A percentile compares a stretch with the other conserved stretches of the same genome.
Conservation (phyloP, 225 moss, liverwort and hornwort genomes). For the Polytrichum formosum region DNA sequence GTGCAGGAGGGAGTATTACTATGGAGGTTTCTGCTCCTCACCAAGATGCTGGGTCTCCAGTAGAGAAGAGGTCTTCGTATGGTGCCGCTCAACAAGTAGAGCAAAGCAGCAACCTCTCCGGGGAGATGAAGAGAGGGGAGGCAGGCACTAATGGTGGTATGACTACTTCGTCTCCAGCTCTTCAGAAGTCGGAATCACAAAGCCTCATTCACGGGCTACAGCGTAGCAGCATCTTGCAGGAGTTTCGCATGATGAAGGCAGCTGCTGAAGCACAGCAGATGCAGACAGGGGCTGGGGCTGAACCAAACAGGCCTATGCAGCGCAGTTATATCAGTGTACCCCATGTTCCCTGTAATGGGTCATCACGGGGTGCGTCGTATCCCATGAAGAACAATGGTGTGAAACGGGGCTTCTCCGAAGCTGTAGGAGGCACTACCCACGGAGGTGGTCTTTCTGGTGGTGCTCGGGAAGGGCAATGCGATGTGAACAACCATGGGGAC, state of each 20-base stretch:
- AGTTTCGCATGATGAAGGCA: slow-evolving; percentile 46
- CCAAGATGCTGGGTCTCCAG: slow-evolving; percentile 27
- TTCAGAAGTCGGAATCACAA: slow-evolving; percentile 13
- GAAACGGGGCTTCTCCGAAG: slow-evolving; percentile 73
- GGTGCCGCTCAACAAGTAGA: slow-evolving; percentile 19
- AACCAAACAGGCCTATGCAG: slow-evolving; percentile 19
- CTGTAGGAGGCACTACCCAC: slow-evolving; percentile 36
- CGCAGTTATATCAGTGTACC: slow-evolving; percentile 8
- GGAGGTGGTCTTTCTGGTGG: slow-evolving; percentile 22
- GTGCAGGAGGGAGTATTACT: slow-evolving; percentile 15
- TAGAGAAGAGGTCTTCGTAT: slow-evolving; percentile 30
- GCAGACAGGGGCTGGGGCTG: slow-evolving; percentile 11
- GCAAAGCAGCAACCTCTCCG: not conserved
- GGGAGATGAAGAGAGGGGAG: slow-evolving; percentile 20
- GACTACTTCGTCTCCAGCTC: not conserved
- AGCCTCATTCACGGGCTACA: slow-evolving; percentile 15
- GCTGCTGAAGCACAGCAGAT: slow-evolving; percentile 24
- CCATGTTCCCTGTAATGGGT: slow-evolving; percentile 15
- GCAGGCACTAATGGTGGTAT: not conserved
- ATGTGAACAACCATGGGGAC: slow-evolving; percentile 21
- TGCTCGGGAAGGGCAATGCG: slow-evolving; percentile 28
- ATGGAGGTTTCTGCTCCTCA: slow-evolving; percentile 9
- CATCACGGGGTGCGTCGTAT: slow-evolving; percentile 9
- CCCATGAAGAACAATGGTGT: slow-evolving; percentile 56
- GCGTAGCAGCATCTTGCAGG: slow-evolving; percentile 41